phyloP scores from a whole-genome alignment of 2,329 filamentous ascomycete genomes.

The Aspergillus quadrilineatus region DNA sequence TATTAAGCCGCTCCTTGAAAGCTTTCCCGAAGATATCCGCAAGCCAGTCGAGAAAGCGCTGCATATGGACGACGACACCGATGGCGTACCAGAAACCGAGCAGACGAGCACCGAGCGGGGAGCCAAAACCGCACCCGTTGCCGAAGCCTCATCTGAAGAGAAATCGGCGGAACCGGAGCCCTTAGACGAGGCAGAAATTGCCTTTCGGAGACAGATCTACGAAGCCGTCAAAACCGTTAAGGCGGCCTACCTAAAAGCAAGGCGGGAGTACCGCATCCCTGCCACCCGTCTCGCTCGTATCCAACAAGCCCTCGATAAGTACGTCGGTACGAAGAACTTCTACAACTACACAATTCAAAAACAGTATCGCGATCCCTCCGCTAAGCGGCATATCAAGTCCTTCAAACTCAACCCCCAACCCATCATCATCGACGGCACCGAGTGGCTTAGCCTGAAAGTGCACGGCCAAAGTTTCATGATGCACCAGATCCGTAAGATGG shows the following conservation, averaged over 20 bases:
- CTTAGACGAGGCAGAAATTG: slow-evolving; percentile 15
- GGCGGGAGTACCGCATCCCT: slow-evolving; percentile 80
- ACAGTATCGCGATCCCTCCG: slow-evolving; percentile 72
- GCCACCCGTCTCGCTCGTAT: slow-evolving; percentile 69
- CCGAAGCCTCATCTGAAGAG: slow-evolving; percentile 2
- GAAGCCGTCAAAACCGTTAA: slow-evolving; percentile 72
- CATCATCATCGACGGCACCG: slow-evolving; percentile 82
- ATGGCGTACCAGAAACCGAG: slow-evolving; percentile 7
- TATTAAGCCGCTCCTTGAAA: slow-evolving; percentile 66
- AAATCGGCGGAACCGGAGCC: slow-evolving; percentile 17
- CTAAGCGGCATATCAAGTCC: slow-evolving; percentile 87
- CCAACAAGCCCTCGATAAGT: slow-evolving; percentile 71
- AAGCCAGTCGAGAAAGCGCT: slow-evolving; percentile 43
- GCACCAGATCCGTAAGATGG: slow-evolving; percentile 99
- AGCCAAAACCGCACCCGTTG: neutral
- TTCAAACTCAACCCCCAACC: slow-evolving; percentile 76
- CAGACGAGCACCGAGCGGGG: slow-evolving; percentile 1
- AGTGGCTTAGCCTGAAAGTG: slow-evolving; percentile 94
- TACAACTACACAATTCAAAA: slow-evolving; percentile 99
- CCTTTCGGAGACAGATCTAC: slow-evolving; percentile 54
- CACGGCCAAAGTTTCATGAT: slow-evolving; percentile 99
- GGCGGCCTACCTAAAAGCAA: slow-evolving; percentile 75
- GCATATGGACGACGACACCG: slow-evolving; percentile 34
- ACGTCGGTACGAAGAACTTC: slow-evolving; percentile 84
- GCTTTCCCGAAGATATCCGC: slow-evolving; percentile 43